Base-by-base conservation (phyloP, 805 yeast species). In the Hanseniaspora singularis region DNA sequence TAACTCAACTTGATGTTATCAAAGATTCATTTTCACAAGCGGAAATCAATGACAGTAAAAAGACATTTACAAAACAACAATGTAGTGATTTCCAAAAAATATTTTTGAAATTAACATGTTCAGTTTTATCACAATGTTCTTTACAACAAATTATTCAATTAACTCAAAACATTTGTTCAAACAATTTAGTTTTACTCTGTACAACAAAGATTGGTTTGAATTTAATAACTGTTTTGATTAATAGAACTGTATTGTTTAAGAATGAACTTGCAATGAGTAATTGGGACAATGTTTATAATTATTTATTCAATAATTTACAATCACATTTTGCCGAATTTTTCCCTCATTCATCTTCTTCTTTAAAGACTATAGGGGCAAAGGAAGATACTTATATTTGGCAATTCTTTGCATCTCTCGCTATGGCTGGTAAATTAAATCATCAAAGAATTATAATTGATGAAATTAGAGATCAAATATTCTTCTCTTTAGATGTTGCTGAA, bases 371-470 rank as follows among this genome's bases (percentile, higher is more conserved):
- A 33, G 14, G 12, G 31, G 36, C n/a, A 41, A 47, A 14, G 46
- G n/a, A 41, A 16, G 50, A 47, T 14, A 75, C 87, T 31, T 87
- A 88, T 58, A 86, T 86, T 42, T 89, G 98, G 98, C 96, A 89
- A 66, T 88, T 89, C 59, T 73, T 89, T 63, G 98, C 98, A 19
- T 81, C 95, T 12, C 72, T 89, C 51, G 89, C 97, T 0, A 69
- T 89, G 52, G 89, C 95, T 51, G 95, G 96, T 53, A 80, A 82
- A 60, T 67, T 84, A 55, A 81, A 81, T 56, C 96, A 88, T 60
- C 96, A 89, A 71, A 76, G 96, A 67, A 77, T 85, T 51, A 82
- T 89, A 55, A 95, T 89, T 36, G 96, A 87, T 62, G 96, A 86
- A 61, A 87, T 86, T 23, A 77, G 96, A 66, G 92, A 84, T 57